phyloP scores from a whole-genome alignment of 2,329 filamentous ascomycete species.

The Leptographium wingfieldii region DNA sequence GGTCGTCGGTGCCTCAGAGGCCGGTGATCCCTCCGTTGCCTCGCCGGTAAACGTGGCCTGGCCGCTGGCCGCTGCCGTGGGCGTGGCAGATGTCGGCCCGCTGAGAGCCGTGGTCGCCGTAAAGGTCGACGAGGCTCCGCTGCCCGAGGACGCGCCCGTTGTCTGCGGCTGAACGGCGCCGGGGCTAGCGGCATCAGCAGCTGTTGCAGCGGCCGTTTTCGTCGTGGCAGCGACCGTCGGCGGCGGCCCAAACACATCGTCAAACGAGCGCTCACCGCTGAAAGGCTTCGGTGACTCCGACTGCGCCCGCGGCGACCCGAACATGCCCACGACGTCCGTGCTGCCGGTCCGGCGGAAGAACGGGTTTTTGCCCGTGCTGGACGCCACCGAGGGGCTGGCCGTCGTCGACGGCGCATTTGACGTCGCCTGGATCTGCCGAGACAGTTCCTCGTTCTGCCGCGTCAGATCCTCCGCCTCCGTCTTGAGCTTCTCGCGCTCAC shows the following conservation, averaged over 20 bases:
- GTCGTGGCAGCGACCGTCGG: constrained; percentile 18
- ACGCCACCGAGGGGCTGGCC: constrained; percentile 56
- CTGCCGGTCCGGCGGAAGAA: constrained; percentile 71
- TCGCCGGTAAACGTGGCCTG: constrained; percentile 46
- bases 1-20: background rate
- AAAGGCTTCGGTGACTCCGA: constrained; percentile 24
- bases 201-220: background rate
- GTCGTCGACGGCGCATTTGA: constrained; percentile 25
- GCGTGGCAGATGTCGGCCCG: constrained; percentile 42
- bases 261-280: constrained; percentile 58
- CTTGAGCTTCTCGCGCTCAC: constrained; percentile 78
- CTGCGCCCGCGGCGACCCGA: constrained; percentile 26
- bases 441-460: constrained; percentile 48
- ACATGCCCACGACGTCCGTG: constrained; percentile 45
- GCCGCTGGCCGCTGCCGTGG: constrained; percentile 42
- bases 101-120: constrained; percentile 30
- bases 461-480: constrained; percentile 58
- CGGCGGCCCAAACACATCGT: constrained; percentile 68
- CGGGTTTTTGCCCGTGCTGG: constrained; percentile 74
- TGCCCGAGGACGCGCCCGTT: constrained; percentile 43
- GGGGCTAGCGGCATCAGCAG: constrained; percentile 19
- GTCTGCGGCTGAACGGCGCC: constrained; percentile 49
- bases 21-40: background rate
- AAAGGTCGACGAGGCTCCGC: constrained; percentile 40
- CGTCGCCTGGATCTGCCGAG: constrained; percentile 28